Conservation (phyloP, 176 grass and related monocot species). For the Oryza glaberrima region DNA sequence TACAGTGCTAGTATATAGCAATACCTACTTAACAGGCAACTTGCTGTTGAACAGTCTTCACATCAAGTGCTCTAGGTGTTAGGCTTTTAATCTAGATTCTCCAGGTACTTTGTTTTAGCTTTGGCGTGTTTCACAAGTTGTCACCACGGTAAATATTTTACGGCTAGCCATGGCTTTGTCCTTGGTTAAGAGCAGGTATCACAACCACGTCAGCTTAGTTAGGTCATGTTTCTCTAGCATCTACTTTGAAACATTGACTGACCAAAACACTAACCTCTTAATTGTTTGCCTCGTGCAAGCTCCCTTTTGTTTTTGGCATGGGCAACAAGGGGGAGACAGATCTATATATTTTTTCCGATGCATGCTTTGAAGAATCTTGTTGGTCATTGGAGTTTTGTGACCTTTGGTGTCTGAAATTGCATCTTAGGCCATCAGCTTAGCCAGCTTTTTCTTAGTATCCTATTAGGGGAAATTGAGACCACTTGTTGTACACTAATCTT, state of each 20-base stretch:
- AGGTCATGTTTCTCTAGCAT: constrained; percentile 43
- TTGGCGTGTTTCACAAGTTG: constrained; percentile 38
- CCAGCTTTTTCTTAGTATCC: constrained; percentile 51
- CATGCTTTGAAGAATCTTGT: constrained; percentile 52
- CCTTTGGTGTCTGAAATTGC: constrained; percentile 43
- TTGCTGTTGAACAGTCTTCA: constrained; percentile 33
- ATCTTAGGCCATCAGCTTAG: constrained; percentile 58
- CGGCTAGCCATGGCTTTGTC: constrained; percentile 22
- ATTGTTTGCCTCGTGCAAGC: constrained; percentile 36
- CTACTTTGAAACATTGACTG: constrained; percentile 48
- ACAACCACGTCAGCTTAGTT: constrained; percentile 38
- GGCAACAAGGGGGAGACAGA: constrained; percentile 45
- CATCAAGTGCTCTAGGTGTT: constrained; percentile 33
- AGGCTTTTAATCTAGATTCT: constrained; percentile 48
- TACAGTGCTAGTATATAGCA: constrained; percentile 30
- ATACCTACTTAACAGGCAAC: constrained; percentile 34
- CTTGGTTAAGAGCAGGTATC: constrained; percentile 23
- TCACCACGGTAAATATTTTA: constrained; percentile 24
- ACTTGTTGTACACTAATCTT: constrained; percentile 53
- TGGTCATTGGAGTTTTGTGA: constrained; percentile 54
- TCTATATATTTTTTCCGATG: constrained; percentile 41
- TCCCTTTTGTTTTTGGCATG: constrained; percentile 32
- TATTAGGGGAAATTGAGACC: constrained; percentile 47
- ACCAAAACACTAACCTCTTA: constrained; percentile 36
- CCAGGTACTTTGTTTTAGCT: constrained; percentile 42